A percentile compares a stretch with the other conserved stretches of the same genome.
Evolutionary conservation across 2,329 filamentous ascomycete species (phyloP).

Genomic region (Trichoderma sp.): DNA sequence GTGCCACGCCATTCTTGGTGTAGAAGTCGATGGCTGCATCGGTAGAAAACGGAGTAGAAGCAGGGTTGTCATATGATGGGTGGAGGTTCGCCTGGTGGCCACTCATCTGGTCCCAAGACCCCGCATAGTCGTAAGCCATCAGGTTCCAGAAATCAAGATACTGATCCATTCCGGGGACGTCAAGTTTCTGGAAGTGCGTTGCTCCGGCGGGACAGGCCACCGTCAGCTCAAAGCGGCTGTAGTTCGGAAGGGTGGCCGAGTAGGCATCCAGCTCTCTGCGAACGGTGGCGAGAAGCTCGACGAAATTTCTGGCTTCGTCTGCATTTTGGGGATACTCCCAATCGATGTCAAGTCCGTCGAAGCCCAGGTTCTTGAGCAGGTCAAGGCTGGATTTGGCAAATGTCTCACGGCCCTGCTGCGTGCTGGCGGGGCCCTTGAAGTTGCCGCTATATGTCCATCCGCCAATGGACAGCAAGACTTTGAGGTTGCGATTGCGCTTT

Average conservation of each 20-base stretch:
- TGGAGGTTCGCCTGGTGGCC: constrained; percentile 83
- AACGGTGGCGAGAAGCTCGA: constrained; percentile 55
- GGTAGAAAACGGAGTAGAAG: constrained; percentile 75
- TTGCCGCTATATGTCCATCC: constrained; percentile 91
- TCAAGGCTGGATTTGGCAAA: constrained; percentile 75
- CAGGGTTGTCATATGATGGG: constrained; percentile 53
- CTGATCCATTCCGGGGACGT: constrained; percentile 61
- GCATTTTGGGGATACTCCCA: constrained; percentile 63
- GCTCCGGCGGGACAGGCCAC: constrained; percentile 62
- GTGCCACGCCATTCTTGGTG: constrained; percentile 57
- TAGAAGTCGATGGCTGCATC: constrained; percentile 69
- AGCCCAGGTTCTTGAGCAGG: constrained; percentile 75
- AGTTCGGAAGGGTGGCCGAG: constrained; percentile 39
- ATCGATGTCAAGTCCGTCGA: constrained; percentile 68
- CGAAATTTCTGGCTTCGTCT: constrained; percentile 55
- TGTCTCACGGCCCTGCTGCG: constrained; percentile 60
- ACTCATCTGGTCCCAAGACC: constrained; percentile 69
- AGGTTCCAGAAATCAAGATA: constrained; percentile 73
- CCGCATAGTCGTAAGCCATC: constrained; percentile 88
- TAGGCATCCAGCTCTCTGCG: constrained; percentile 59
- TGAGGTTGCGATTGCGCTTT: constrained; percentile 74
- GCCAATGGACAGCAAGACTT: constrained; percentile 80
- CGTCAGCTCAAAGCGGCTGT: constrained; percentile 60
- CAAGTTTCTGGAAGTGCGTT: constrained; percentile 59
- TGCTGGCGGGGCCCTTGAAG: constrained; percentile 73